A percentile compares a stretch with the other conserved stretches of the same genome.
Conservation (phyloP, 352 stramenopile species). For the Phytopythium vexans region DNA sequence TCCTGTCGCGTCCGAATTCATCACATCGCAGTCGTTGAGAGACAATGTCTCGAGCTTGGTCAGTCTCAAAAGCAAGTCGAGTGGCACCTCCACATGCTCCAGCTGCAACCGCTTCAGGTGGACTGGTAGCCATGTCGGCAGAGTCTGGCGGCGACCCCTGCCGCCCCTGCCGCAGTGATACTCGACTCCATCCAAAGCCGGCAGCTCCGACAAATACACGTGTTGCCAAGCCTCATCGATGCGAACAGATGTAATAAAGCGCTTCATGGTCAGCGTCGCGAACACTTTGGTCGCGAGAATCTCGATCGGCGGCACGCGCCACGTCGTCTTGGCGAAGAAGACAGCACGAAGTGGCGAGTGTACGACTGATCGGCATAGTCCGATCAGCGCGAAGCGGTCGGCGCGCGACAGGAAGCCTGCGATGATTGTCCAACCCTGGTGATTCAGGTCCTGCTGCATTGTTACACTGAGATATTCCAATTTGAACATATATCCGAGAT, state of each 20-base stretch:
- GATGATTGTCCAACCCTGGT: neutral
- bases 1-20: too few species aligned
- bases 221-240: slow-evolving; percentile 1
- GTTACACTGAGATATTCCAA: too few species aligned
- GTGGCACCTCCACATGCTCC: too few species aligned
- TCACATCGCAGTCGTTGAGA: too few species aligned
- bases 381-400: slow-evolving; percentile 7
- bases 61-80: too few species aligned
- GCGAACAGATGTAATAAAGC: neutral
- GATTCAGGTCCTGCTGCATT: too few species aligned
- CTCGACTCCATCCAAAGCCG: neutral
- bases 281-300: neutral
- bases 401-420: neutral
- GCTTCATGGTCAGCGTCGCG: neutral
- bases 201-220: neutral
- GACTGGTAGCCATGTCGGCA: neutral
- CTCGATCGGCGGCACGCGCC: neutral
- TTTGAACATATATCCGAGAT: too few species aligned
- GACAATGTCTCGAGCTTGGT: too few species aligned
- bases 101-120: too few species aligned
- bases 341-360: neutral
- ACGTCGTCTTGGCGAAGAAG: neutral
- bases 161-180: neutral
- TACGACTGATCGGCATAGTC: neutral
- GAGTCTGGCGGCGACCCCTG: neutral